Conservation (phyloP, 23 red algal genomes). For the Gracilaria gracilis region DNA sequence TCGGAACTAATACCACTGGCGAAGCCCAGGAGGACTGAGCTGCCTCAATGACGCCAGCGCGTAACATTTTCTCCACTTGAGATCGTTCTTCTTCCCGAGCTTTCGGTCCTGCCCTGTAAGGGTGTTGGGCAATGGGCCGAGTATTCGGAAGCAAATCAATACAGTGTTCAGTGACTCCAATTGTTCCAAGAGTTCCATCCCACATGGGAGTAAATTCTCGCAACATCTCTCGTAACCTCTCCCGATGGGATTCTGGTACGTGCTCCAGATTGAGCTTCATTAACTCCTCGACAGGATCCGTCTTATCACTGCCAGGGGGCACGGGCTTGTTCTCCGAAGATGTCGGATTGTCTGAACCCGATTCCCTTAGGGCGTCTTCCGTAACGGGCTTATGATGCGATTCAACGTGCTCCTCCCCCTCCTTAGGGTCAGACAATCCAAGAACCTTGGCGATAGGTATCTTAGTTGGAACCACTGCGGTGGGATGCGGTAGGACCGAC, state of each 20-base stretch:
- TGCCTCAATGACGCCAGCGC: not conserved
- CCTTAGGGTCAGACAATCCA: too few species aligned
- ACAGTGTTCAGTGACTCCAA: not conserved
- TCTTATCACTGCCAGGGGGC: not conserved
- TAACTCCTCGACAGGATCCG: not conserved
- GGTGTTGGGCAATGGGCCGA: not conserved
- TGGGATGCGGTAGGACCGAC: too few species aligned
- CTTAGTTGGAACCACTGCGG: too few species aligned
- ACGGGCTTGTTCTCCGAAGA: not conserved
- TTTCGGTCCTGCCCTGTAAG: not conserved
- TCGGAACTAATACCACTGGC: not conserved
- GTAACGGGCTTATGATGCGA: too few species aligned
- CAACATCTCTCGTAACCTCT: not conserved
- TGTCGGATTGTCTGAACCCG: not conserved
- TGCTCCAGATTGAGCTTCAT: not conserved
- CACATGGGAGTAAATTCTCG: conserved; percentile 5
- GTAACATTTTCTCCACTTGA: not conserved
- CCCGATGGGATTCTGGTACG: not conserved
- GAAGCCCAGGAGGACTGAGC: not conserved
- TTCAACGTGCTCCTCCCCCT: too few species aligned
- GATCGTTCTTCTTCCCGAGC: not conserved
- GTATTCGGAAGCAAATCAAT: not conserved
- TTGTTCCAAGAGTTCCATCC: not conserved
- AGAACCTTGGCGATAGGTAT: too few species aligned
- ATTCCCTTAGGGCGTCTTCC: too few species aligned